phyloP scores from a whole-genome alignment of 129 eudicot species.

The Gnaphalium uliginosum region DNA sequence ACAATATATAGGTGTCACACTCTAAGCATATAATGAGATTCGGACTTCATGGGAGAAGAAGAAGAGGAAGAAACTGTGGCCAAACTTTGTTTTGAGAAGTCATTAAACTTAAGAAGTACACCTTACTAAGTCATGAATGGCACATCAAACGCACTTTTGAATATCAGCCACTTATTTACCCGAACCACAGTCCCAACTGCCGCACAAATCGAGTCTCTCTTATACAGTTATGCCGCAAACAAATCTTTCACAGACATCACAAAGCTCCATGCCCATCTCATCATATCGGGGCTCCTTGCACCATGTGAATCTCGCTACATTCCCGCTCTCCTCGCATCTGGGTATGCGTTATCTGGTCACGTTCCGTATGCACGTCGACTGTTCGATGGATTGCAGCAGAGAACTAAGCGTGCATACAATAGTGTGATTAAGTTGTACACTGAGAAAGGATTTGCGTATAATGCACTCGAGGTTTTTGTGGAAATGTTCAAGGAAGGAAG shows the following conservation, averaged over 20 bases:
- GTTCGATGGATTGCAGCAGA: constrained; percentile 58
- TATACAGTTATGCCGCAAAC: constrained; percentile 47
- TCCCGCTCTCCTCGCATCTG: constrained; percentile 50
- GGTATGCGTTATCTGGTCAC: constrained; percentile 55
- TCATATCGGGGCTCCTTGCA: constrained; percentile 51
- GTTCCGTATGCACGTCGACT: constrained; percentile 42
- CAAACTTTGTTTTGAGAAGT: not conserved
- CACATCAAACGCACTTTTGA: constrained; percentile 38
- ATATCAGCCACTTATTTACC: constrained; percentile 45
- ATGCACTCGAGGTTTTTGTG: constrained; percentile 58
- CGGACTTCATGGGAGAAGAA: not conserved
- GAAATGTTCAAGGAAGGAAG: constrained; percentile 52
- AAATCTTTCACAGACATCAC: constrained; percentile 58
- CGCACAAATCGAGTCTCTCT: constrained; percentile 49
- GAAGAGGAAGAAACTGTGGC: not conserved
- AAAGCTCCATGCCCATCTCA: constrained; percentile 54
- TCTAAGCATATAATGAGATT: not conserved
- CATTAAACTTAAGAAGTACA: not conserved
- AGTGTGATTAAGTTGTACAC: constrained; percentile 55
- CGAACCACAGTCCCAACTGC: constrained; percentile 34
- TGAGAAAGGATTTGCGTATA: constrained; percentile 38
- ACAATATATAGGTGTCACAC: not conserved
- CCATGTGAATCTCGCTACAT: constrained; percentile 38
- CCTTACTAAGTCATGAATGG: constrained; percentile 45
- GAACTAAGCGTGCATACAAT: constrained; percentile 43